These are phyloP conservation scores for Coniochaeta sp. DNA, from an alignment of 2,329 filamentous ascomycete species.

Conservation along the genomic window DNA sequence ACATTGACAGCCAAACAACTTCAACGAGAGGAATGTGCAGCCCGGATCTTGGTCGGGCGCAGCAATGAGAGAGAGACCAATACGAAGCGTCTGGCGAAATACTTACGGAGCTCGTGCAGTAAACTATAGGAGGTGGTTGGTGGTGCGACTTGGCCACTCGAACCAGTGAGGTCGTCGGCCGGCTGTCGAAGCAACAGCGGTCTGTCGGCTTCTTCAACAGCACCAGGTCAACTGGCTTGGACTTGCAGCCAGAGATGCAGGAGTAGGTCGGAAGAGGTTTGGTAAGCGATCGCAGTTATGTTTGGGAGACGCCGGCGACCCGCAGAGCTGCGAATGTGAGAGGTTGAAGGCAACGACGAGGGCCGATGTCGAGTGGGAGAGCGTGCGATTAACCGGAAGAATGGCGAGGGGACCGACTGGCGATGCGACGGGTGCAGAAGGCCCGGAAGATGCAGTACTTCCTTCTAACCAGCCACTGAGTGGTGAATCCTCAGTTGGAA, in stretches of 20 bases:
- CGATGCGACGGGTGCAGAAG: slow-evolving; percentile 13
- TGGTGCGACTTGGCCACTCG: slow-evolving; percentile 17
- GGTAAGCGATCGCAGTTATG: neutral
- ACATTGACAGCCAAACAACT: slow-evolving; percentile 31
- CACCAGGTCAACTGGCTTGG: neutral
- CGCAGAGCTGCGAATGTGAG: neutral
- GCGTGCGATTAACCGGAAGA: slow-evolving; percentile 19
- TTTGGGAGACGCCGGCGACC: slow-evolving; percentile 15
- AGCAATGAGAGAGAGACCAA: slow-evolving; percentile 1
- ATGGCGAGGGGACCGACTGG: slow-evolving; percentile 18
- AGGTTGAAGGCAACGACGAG: neutral
- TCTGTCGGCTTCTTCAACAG: neutral
- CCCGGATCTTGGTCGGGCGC: neutral
- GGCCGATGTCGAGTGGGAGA: neutral
- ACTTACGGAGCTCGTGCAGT: neutral
- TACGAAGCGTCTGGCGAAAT: neutral
- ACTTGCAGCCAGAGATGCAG: slow-evolving; percentile 28
- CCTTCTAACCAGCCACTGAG: slow-evolving; percentile 33
- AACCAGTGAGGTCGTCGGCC: neutral
- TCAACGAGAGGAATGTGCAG: slow-evolving; percentile 30
- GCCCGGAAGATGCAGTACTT: slow-evolving; percentile 21
- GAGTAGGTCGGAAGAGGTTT: slow-evolving; percentile 1
- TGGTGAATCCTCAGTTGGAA: slow-evolving; percentile 49
- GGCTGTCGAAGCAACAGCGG: neutral
- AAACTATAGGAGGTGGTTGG: neutral